These are phyloP conservation scores for Aspergillus saccharolyticus DNA, from an alignment of 495 filamentous ascomycete species.

Conservation along the genomic window DNA sequence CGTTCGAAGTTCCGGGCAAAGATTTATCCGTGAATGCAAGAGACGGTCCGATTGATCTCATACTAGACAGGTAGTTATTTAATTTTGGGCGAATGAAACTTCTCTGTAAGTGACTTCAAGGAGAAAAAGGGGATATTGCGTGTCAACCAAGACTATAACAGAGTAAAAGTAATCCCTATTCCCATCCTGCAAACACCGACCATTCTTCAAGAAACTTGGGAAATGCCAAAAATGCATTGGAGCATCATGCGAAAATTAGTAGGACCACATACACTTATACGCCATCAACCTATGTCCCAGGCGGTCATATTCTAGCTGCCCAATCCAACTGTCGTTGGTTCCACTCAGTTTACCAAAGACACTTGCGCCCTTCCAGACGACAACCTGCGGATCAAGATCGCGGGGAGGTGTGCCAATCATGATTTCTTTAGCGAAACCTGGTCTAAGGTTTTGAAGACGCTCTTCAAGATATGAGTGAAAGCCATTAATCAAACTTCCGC, in stretches of 20 bases:
- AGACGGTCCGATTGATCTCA: too few relatives aligned
- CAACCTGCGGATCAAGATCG: constrained; percentile 90
- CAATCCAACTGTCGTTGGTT: constrained; percentile 94
- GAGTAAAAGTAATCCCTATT: neutral
- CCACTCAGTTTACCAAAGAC: constrained; percentile 86
- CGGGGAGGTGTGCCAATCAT: constrained; percentile 82
- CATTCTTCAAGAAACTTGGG: constrained; percentile 3
- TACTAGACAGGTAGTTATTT: neutral
- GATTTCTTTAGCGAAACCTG: constrained; percentile 72
- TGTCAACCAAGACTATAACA: constrained; percentile 11
- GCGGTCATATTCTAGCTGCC: constrained; percentile 79
- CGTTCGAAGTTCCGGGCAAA: neutral
- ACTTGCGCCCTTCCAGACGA: constrained; percentile 95
- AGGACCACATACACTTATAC: constrained; percentile 86
- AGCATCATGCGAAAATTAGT: constrained; percentile 30
- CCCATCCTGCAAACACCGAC: constrained; percentile 5
- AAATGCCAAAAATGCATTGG: constrained; percentile 15
- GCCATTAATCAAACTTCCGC: constrained; percentile 72
- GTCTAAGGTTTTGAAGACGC: constrained; percentile 61
- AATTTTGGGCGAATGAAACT: neutral
- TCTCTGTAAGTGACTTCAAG: neutral
- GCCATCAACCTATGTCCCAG: constrained; percentile 73
- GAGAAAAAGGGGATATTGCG: neutral
- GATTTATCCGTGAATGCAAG: neutral
- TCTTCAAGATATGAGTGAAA: constrained; percentile 79